Evolutionary conservation across 441 rosid genomes (phyloP).

Genomic region (Gossypium lobatum): DNA sequence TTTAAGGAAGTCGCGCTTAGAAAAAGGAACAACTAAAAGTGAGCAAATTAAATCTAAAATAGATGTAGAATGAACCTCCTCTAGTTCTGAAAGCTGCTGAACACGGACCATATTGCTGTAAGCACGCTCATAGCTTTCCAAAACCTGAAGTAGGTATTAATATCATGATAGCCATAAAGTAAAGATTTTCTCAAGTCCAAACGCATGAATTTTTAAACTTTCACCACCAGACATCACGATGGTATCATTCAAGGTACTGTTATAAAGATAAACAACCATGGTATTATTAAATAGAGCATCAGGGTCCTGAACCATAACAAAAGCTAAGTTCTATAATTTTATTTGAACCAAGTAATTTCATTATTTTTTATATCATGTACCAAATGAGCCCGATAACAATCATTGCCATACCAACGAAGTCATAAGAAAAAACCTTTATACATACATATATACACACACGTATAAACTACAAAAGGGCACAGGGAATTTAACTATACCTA

Average conservation of each 20-base stretch:
- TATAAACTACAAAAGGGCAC: neutral
- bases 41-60: slow-evolving; percentile 15
- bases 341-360: neutral
- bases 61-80: slow-evolving; percentile 60
- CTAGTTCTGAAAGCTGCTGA: slow-evolving; percentile 95
- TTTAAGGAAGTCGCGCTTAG: neutral
- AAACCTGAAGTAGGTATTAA: slow-evolving; percentile 47
- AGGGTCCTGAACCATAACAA: neutral
- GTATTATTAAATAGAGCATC: neutral
- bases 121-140: slow-evolving; percentile 99
- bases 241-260: neutral
- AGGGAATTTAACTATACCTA: neutral
- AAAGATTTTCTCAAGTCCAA: too few species aligned
- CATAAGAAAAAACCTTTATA: neutral
- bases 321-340: neutral
- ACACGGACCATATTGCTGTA: slow-evolving; percentile 97
- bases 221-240: too few species aligned
- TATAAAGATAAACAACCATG: neutral
- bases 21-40: slow-evolving; percentile 16
- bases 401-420: neutral
- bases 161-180: slow-evolving; percentile 9
- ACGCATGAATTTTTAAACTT: too few species aligned
- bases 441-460: neutral
- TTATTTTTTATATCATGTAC: neutral
- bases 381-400: neutral